A percentile compares a stretch with the other conserved stretches of the same genome.
Evolutionary conservation across 331 rosid genomes (phyloP).

Genomic region (Arachis monticola): DNA sequence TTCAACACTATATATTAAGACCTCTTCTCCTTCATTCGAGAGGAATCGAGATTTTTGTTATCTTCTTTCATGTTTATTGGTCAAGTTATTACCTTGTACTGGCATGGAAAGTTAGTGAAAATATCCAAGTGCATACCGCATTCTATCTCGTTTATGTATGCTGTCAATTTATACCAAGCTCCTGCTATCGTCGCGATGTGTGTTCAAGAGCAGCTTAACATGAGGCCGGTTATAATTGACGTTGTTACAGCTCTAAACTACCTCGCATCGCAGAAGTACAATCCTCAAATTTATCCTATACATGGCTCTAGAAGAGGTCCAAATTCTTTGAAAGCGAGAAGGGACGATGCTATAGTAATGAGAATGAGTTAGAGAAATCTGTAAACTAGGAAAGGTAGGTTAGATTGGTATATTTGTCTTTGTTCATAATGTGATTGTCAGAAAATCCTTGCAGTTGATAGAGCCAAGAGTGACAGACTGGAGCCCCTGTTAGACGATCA

Average conservation of each 20-base stretch:
- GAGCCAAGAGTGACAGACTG: too few species aligned
- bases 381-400: too few species aligned
- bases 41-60: background rate
- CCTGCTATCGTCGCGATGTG: conserved; percentile 82
- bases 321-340: too few species aligned
- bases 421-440: too few species aligned
- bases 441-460: too few species aligned
- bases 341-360: too few species aligned
- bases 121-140: background rate
- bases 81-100: too few species aligned
- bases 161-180: conserved; percentile 57
- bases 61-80: background rate
- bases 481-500: too few species aligned
- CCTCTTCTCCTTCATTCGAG: too few species aligned
- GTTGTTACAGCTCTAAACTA: conserved; percentile 77
- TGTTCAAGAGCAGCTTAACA: conserved; percentile 65
- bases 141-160: background rate
- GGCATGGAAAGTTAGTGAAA: background rate
- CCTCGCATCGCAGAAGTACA: conserved; percentile 74
- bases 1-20: conserved; percentile 54
- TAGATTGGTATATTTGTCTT: too few species aligned
- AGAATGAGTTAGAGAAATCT: too few species aligned
- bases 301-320: too few species aligned
- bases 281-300: conserved; percentile 30
- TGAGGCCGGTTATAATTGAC: conserved; percentile 71